phyloP scores from a whole-genome alignment of 257 asterid genomes.

The Nicotiana undulata region DNA sequence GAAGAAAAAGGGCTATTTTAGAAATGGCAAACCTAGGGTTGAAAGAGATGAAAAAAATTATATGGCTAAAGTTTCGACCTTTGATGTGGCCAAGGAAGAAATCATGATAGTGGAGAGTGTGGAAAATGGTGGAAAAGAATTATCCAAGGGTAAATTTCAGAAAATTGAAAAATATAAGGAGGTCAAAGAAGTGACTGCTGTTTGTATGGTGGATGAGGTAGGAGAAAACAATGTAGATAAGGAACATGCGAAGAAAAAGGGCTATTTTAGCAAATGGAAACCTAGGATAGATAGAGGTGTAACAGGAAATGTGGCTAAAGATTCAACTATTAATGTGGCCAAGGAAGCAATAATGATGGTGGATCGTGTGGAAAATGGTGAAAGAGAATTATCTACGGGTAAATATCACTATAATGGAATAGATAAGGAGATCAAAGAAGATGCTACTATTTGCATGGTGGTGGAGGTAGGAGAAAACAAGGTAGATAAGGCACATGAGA shows the following conservation, averaged over 20 bases:
- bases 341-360: background rate
- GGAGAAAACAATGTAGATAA: background rate
- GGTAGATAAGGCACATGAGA: background rate
- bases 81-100: background rate
- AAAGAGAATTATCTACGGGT: background rate
- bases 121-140: slow-evolving; percentile 6
- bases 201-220: slow-evolving; percentile 7
- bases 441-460: slow-evolving; percentile 8
- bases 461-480: background rate
- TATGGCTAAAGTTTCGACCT: background rate
- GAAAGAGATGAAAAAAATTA: slow-evolving; percentile 1
- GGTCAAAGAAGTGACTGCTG: slow-evolving; percentile 11
- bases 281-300: slow-evolving; percentile 7
- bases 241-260: background rate
- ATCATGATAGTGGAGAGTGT: background rate
- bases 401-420: slow-evolving; percentile 1
- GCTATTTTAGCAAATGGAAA: background rate
- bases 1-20: background rate
- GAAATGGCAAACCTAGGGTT: slow-evolving; percentile 10
- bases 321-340: background rate
- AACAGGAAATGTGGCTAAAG: background rate
- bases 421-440: slow-evolving; percentile 6
- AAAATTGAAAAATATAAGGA: background rate
- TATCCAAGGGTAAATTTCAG: slow-evolving; percentile 2
- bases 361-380: slow-evolving; percentile 3